A percentile compares a stretch with the other conserved stretches of the same genome.
Conservation (phyloP, 805 yeast genomes). For the Candida yuanshanica region DNA sequence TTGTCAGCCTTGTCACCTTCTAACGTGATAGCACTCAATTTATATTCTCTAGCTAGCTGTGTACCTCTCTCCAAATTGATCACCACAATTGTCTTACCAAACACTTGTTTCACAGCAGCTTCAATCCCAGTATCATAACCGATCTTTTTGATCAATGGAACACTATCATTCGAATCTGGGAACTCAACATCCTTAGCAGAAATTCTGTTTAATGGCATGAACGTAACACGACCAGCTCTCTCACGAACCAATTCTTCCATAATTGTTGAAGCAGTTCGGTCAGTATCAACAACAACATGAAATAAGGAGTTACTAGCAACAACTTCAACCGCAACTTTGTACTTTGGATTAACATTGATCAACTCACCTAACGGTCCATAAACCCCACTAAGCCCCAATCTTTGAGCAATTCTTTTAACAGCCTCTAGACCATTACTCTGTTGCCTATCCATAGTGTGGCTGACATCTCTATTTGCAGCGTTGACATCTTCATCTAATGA, state of each 20-base stretch:
- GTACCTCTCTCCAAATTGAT: slow-evolving; percentile 62
- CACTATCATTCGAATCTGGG: slow-evolving; percentile 58
- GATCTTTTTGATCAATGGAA: slow-evolving; percentile 75
- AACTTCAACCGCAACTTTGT: slow-evolving; percentile 81
- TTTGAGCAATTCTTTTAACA: slow-evolving; percentile 56
- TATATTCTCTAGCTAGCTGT: slow-evolving; percentile 53
- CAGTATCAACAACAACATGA: slow-evolving; percentile 85
- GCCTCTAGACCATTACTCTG: slow-evolving; percentile 65
- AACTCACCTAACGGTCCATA: slow-evolving; percentile 85
- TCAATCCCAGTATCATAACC: slow-evolving; percentile 51
- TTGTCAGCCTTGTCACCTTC: slow-evolving; percentile 89
- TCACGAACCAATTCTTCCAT: slow-evolving; percentile 71
- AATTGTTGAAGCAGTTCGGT: slow-evolving; percentile 71
- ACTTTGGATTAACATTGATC: slow-evolving; percentile 74
- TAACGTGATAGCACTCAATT: slow-evolving; percentile 74
- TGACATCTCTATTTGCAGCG: slow-evolving; percentile 52
- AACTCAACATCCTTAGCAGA: slow-evolving; percentile 35
- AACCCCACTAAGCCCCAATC: slow-evolving; percentile 57
- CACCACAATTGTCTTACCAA: slow-evolving; percentile 77
- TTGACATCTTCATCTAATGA: slow-evolving; percentile 50
- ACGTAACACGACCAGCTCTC: slow-evolving; percentile 80
- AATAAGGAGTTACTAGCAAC: slow-evolving; percentile 84
- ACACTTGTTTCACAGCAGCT: slow-evolving; percentile 71
- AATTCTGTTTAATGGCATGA: slow-evolving; percentile 81
- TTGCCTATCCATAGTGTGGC: slow-evolving; percentile 70